Conservation (phyloP, 1,139 yeast genomes). For the Taiozyma sp. region DNA sequence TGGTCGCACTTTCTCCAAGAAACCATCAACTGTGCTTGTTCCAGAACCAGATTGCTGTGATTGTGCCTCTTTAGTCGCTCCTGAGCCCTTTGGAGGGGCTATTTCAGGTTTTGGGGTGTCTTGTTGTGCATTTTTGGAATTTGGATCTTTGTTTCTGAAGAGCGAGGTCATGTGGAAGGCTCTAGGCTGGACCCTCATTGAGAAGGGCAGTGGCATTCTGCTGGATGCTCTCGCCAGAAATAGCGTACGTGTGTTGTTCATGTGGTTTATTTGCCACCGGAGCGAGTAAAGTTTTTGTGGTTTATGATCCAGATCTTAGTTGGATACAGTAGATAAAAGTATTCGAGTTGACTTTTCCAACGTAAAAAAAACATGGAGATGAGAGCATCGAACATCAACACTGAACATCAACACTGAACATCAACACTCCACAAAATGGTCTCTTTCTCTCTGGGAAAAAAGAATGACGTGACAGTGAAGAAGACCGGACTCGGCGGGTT, state of each 20-base stretch:
- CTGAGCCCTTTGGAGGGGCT: not conserved
- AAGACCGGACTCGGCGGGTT: slow-evolving; percentile 21
- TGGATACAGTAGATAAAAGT: too few relatives aligned
- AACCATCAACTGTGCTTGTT: not conserved
- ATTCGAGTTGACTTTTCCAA: not conserved
- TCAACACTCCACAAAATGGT: slow-evolving; percentile 9
- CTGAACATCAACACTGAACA: not conserved
- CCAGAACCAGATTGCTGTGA: not conserved
- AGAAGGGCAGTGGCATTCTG: not conserved
- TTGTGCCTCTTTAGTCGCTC: not conserved
- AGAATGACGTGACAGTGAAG: slow-evolving; percentile 6
- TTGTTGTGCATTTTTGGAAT: not conserved
- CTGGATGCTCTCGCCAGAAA: not conserved
- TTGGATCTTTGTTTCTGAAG: not conserved
- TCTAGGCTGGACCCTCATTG: not conserved
- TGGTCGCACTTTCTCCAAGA: slow-evolving; percentile 17
- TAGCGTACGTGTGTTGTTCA: not conserved
- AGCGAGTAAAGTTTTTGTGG: not conserved
- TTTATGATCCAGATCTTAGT: not conserved
- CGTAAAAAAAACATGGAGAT: not conserved
- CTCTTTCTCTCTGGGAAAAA: slow-evolving; percentile 21
- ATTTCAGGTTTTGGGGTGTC: not conserved
- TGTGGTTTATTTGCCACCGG: not conserved
- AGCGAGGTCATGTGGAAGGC: not conserved
- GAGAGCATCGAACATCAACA: not conserved